Conservation (phyloP, 768 basidiomycete species). For the Lactarius pseudohatsudake region DNA sequence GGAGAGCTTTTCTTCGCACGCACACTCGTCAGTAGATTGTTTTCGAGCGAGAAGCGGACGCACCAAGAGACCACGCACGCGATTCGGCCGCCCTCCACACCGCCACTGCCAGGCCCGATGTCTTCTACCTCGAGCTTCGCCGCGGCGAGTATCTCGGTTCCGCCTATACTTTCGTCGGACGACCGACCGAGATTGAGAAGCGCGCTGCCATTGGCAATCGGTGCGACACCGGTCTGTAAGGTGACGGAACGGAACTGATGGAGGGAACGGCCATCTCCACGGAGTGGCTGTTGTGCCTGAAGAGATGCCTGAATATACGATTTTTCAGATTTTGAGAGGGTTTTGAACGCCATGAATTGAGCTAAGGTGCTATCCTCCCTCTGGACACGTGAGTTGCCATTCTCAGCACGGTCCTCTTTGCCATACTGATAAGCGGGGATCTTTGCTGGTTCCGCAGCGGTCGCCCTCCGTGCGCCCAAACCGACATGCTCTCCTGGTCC, state of each 20-base stretch:
- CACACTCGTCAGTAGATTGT: conserved; percentile 28
- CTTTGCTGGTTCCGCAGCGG: too few relatives aligned
- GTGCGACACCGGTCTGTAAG: conserved; percentile 75
- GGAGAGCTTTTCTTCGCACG: conserved; percentile 62
- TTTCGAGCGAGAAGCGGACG: conserved; percentile 32
- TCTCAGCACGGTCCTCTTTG: too few relatives aligned
- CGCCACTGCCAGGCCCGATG: conserved; percentile 41
- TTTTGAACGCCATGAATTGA: conserved; percentile 32
- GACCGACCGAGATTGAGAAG: conserved; percentile 66
- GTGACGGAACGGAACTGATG: conserved; percentile 66
- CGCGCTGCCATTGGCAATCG: conserved; percentile 84
- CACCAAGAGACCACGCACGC: conserved; percentile 77
- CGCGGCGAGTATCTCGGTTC: conserved; percentile 78
- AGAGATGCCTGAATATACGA: conserved; percentile 73
- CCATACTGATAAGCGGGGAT: too few relatives aligned
- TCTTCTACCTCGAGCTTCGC: conserved; percentile 78
- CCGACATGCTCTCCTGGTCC: too few relatives aligned
- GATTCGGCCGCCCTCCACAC: conserved; percentile 59
- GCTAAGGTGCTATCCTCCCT: conserved; percentile 27
- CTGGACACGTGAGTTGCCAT: conserved; percentile 8
- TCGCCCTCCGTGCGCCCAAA: too few relatives aligned
- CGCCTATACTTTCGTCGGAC: conserved; percentile 53
- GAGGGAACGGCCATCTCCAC: conserved; percentile 72
- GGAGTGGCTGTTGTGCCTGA: conserved; percentile 56
- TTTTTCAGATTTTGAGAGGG: conserved; percentile 74